These are phyloP conservation scores for Carallia pectinifolia DNA, from an alignment of 345 rosid species.

Conservation along the genomic window DNA sequence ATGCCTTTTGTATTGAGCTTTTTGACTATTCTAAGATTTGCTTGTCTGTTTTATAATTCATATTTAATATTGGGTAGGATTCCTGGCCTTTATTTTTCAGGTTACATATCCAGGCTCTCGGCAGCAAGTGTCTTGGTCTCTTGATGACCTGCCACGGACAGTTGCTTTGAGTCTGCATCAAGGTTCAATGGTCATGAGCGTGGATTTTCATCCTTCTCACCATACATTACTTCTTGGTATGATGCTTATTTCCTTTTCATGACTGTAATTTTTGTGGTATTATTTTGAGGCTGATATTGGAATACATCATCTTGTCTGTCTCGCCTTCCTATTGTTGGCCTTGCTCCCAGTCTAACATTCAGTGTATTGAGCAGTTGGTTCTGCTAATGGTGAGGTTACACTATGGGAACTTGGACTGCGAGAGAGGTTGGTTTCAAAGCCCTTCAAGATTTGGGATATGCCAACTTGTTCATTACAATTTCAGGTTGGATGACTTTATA, in stretches of 20 bases:
- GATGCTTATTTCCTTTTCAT: conserved; percentile 7
- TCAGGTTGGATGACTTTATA: conserved; percentile 47
- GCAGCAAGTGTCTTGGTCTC: conserved; percentile 62
- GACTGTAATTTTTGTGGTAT: neutral
- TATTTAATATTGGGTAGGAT: conserved; percentile 3
- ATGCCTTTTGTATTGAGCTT: conserved; percentile 5
- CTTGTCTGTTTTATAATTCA: conserved; percentile 10
- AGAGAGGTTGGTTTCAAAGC: conserved; percentile 66
- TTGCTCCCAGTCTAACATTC: conserved; percentile 22
- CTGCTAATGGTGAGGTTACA: conserved; percentile 71
- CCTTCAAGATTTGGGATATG: conserved; percentile 76
- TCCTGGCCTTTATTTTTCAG: conserved; percentile 36
- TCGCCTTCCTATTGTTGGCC: neutral
- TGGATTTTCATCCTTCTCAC: conserved; percentile 84
- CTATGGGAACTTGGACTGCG: conserved; percentile 70
- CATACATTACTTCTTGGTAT: conserved; percentile 77
- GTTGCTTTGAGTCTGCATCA: conserved; percentile 68
- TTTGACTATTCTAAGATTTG: neutral
- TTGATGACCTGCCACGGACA: conserved; percentile 77
- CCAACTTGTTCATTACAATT: conserved; percentile 45
- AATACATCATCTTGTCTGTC: neutral
- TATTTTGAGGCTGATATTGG: neutral
- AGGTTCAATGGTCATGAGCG: conserved; percentile 77
- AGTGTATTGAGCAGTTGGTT: conserved; percentile 68
- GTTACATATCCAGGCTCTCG: conserved; percentile 64